A percentile compares a stretch with the other conserved stretches of the same genome.
These are phyloP conservation scores for Penicillium verrucosum DNA, from an alignment of 2,329 filamentous ascomycete genomes.

Conservation along the genomic window DNA sequence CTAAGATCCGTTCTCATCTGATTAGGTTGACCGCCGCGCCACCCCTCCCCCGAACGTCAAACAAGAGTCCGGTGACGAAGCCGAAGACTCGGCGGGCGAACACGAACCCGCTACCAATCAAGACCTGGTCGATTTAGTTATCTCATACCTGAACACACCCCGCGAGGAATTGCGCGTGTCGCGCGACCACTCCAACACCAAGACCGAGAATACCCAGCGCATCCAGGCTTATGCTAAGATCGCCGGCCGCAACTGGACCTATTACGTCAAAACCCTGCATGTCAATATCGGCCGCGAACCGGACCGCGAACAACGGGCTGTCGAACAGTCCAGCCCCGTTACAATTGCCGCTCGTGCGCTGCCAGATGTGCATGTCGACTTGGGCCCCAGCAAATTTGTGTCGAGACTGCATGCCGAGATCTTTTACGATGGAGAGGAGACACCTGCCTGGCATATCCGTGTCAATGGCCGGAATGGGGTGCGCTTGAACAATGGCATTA, in stretches of 20 bases:
- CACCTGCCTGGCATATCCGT: constrained; percentile 71
- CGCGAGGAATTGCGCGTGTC: constrained; percentile 45
- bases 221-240: constrained; percentile 52
- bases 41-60: constrained; percentile 35
- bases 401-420: constrained; percentile 75
- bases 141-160: constrained; percentile 45
- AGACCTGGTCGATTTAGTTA: constrained; percentile 48
- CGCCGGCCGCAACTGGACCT: constrained; percentile 51
- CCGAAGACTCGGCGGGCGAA: constrained; percentile 42
- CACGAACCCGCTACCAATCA: constrained; percentile 42
- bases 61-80: constrained; percentile 41
- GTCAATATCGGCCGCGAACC: constrained; percentile 51
- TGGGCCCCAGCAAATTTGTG: constrained; percentile 78
- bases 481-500: constrained; percentile 69
- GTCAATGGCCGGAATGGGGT: constrained; percentile 92
- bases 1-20: constrained; percentile 10
- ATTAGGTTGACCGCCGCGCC: constrained; percentile 35
- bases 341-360: constrained; percentile 44
- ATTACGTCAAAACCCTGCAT: constrained; percentile 49
- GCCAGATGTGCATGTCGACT: constrained; percentile 73
- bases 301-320: constrained; percentile 43
- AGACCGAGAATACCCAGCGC: constrained; percentile 45
- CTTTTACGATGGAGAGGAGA: constrained; percentile 64
- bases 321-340: constrained; percentile 48
- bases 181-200: constrained; percentile 46